Conservation (phyloP, 2,329 filamentous ascomycete species). For the Colletotrichum sp. region DNA sequence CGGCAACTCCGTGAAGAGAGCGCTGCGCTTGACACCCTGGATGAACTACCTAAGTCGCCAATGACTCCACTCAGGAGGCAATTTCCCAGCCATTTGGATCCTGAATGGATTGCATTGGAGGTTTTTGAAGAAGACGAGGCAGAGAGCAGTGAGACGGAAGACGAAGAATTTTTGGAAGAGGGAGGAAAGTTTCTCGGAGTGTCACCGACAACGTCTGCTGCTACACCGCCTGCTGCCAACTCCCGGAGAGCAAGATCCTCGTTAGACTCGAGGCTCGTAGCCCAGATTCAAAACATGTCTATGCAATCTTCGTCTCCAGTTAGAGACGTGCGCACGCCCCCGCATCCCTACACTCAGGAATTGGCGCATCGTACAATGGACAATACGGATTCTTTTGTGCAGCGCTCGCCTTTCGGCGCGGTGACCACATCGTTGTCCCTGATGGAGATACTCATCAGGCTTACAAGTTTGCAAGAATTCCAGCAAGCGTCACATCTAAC, state of each 20-base stretch:
- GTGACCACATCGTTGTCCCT: slow-evolving; percentile 70
- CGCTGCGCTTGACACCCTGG: slow-evolving; percentile 19
- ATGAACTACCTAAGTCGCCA: slow-evolving; percentile 5
- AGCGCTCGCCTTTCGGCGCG: slow-evolving; percentile 54
- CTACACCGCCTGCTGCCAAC: neutral
- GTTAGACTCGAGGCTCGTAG: slow-evolving; percentile 43
- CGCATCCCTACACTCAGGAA: neutral
- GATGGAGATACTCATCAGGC: slow-evolving; percentile 85
- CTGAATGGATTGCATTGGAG: slow-evolving; percentile 91
- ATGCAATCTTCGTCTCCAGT: slow-evolving; percentile 26
- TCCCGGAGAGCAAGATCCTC: slow-evolving; percentile 26
- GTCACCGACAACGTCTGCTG: neutral
- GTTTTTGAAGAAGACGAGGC: slow-evolving; percentile 70
- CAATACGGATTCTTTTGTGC: slow-evolving; percentile 34
- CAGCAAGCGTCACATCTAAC: slow-evolving; percentile 89
- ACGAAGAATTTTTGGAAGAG: slow-evolving; percentile 38
- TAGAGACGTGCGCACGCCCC: neutral
- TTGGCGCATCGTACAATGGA: slow-evolving; percentile 13
- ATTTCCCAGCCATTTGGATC: slow-evolving; percentile 78
- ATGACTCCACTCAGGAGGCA: slow-evolving; percentile 32
- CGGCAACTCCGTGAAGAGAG: slow-evolving; percentile 48
- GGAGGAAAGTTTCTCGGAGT: neutral
- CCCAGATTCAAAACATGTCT: slow-evolving; percentile 45
- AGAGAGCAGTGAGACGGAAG: slow-evolving; percentile 39
- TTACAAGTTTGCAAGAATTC: slow-evolving; percentile 89